Evolutionary conservation across 768 basidiomycete genomes (phyloP).

Genomic region (Dentipellis sp.): DNA sequence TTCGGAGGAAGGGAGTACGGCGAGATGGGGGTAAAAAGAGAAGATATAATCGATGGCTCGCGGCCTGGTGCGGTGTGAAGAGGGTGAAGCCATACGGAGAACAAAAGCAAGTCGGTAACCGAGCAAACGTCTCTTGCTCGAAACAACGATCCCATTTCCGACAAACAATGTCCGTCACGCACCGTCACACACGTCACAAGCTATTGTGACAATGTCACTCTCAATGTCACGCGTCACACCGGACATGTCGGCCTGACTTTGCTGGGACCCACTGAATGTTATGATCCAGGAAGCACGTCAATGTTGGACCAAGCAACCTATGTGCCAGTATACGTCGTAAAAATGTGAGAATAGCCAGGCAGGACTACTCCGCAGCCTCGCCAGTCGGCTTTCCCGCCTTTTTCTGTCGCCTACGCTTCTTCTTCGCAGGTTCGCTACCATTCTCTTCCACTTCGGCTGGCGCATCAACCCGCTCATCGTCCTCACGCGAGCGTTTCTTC

Average conservation of each 20-base stretch:
- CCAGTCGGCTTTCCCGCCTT: constrained; percentile 11
- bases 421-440: constrained; percentile 23
- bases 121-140: neutral
- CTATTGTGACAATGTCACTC: neutral
- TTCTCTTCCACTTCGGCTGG: constrained; percentile 11
- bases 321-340: neutral
- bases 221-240: neutral
- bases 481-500: constrained; percentile 4
- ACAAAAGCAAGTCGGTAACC: neutral
- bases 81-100: neutral
- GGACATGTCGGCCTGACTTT: too few species aligned
- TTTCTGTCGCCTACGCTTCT: constrained; percentile 33
- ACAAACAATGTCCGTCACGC: neutral
- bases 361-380: neutral
- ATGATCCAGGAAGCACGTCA: neutral
- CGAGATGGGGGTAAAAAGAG: neutral
- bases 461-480: neutral
- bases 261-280: too few species aligned
- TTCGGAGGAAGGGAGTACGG: neutral
- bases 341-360: neutral
- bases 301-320: neutral
- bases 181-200: neutral
- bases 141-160: neutral
- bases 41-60: neutral
- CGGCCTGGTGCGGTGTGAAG: neutral